These are phyloP conservation scores for Cicer chorassanicum DNA, from an alignment of 306 rosid species.

Conservation along the genomic window DNA sequence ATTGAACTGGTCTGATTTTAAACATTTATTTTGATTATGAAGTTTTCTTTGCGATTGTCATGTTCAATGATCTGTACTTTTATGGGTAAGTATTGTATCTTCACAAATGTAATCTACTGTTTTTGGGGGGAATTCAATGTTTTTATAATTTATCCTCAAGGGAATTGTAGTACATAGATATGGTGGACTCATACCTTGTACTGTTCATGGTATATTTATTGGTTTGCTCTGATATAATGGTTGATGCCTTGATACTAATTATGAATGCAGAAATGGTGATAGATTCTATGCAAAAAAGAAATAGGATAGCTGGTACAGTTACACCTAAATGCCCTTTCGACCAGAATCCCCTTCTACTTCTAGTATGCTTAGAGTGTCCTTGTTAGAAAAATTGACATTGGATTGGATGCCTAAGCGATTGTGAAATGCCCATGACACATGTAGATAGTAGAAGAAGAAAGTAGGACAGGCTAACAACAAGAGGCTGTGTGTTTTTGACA, in stretches of 20 bases:
- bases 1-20: conserved; percentile 30
- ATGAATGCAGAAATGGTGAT: conserved; percentile 15
- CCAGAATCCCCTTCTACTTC: not conserved
- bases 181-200: conserved; percentile 12
- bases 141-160: conserved; percentile 20
- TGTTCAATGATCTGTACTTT: conserved; percentile 19
- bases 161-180: not conserved
- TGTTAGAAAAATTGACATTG: conserved; percentile 3
- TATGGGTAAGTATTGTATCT: conserved; percentile 27
- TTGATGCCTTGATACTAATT: conserved; percentile 31
- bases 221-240: conserved; percentile 9
- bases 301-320: not conserved
- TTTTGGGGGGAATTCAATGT: conserved; percentile 1
- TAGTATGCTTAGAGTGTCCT: conserved; percentile 26
- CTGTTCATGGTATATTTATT: not conserved
- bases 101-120: conserved; percentile 10
- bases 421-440: not conserved
- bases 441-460: not conserved
- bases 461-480: not conserved
- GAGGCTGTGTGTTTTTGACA: not conserved
- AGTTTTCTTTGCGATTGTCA: conserved; percentile 22
- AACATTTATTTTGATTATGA: conserved; percentile 8
- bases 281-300: conserved; percentile 8
- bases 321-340: conserved; percentile 9
- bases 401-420: not conserved